Conservation (phyloP, 148 eudicot species). For the Amaranthus palmeri region DNA sequence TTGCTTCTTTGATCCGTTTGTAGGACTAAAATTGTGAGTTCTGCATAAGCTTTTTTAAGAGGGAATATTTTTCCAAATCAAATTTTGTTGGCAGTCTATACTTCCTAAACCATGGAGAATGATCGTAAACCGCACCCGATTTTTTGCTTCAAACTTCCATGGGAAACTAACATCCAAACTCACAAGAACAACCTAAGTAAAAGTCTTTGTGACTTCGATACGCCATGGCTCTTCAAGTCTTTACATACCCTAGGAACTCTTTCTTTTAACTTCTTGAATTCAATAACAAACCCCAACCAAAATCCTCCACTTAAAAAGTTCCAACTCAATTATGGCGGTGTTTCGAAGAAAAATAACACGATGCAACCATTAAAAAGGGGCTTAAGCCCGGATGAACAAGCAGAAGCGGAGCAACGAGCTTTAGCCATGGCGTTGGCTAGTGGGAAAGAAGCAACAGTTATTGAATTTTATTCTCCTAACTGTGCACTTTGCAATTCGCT, state of each 20-base stretch:
- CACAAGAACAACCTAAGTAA: slow-evolving; percentile 14
- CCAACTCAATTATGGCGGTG: slow-evolving; percentile 9
- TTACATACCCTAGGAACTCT: slow-evolving; percentile 40
- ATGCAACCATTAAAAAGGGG: slow-evolving; percentile 20
- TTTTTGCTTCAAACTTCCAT: slow-evolving; percentile 76
- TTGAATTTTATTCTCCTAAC: slow-evolving; percentile 86
- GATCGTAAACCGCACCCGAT: slow-evolving; percentile 41
- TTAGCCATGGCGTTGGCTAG: slow-evolving; percentile 64
- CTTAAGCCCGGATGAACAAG: slow-evolving; percentile 57
- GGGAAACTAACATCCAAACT: slow-evolving; percentile 36
- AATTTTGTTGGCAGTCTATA: too few species aligned
- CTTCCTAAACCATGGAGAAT: slow-evolving; percentile 14
- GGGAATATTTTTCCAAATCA: too few species aligned
- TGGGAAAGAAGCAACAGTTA: slow-evolving; percentile 73
- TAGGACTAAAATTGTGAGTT: too few species aligned
- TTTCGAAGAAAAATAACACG: slow-evolving; percentile 11
- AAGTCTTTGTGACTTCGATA: slow-evolving; percentile 38
- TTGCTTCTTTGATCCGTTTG: too few species aligned
- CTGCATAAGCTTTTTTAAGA: too few species aligned
- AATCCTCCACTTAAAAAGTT: background rate
- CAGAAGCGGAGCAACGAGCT: slow-evolving; percentile 87
- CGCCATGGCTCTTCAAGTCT: slow-evolving; percentile 83
- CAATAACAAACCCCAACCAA: slow-evolving; percentile 24
- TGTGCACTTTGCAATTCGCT: slow-evolving; percentile 86
- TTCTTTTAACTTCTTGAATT: slow-evolving; percentile 38